A percentile compares a stretch with the other conserved stretches of the same genome.
These are phyloP conservation scores for Alternaria ventricosa DNA, from an alignment of 2,329 filamentous ascomycete genomes.

Conservation along the genomic window DNA sequence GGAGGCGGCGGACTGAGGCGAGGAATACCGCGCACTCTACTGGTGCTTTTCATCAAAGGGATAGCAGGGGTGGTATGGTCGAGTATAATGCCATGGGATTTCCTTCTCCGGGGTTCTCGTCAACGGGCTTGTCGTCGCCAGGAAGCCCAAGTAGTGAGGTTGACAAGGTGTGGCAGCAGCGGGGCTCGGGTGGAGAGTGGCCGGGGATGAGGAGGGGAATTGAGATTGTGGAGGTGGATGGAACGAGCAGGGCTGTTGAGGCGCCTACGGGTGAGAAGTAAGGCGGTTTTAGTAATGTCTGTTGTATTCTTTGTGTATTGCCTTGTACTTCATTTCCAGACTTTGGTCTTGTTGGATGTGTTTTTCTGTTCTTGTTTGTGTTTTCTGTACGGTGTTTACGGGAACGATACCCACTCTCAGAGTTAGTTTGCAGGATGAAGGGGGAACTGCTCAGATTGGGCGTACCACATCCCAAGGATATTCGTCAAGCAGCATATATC, in stretches of 20 bases:
- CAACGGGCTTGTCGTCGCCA: neutral
- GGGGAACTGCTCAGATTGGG: no score
- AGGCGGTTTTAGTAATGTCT: neutral
- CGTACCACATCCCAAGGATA: neutral
- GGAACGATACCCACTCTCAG: neutral
- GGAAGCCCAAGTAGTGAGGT: neutral
- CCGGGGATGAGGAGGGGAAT: slow-evolving; percentile 7
- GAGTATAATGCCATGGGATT: slow-evolving; percentile 18
- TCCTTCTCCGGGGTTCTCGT: neutral
- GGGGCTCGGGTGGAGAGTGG: neutral
- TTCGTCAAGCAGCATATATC: neutral
- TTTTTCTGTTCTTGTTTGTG: neutral
- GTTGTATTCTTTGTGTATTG: neutral
- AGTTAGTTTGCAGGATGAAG: neutral
- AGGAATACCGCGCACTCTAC: neutral
- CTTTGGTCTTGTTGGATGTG: neutral
- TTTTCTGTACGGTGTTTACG: neutral
- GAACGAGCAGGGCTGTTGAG: slow-evolving; percentile 13
- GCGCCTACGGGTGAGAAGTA: slow-evolving; percentile 3
- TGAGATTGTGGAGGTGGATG: slow-evolving; percentile 20
- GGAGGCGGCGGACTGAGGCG: slow-evolving; percentile 13
- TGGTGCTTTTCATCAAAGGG: neutral
- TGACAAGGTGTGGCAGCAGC: slow-evolving; percentile 11
- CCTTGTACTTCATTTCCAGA: neutral
- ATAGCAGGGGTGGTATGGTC: slow-evolving; percentile 1